Evolutionary conservation across 306 rosid species (phyloP).

Genomic region (barrel medic (Medicago truncatula)): DNA sequence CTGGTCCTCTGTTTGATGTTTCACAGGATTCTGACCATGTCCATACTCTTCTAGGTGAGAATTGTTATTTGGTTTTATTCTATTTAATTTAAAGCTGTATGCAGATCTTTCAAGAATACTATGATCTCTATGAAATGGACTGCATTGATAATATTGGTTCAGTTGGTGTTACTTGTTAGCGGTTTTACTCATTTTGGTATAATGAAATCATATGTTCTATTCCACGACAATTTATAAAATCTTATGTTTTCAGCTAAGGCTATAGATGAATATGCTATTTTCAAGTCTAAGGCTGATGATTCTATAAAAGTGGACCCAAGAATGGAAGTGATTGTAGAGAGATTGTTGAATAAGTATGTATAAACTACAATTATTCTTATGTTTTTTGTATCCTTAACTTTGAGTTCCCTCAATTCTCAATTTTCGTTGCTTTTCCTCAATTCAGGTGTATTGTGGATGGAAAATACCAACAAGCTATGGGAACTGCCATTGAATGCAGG

Average conservation of each 20-base stretch:
- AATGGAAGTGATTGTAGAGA: constrained; percentile 94
- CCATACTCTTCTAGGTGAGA: constrained; percentile 93
- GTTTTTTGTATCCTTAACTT: constrained; percentile 6
- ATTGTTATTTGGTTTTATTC: constrained; percentile 14
- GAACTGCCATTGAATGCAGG: constrained; percentile 95
- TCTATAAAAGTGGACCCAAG: constrained; percentile 86
- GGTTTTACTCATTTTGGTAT: constrained; percentile 22
- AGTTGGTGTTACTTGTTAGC: background rate
- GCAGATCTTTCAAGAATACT: too few relatives aligned
- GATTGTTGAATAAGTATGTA: constrained; percentile 93
- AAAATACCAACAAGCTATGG: constrained; percentile 97
- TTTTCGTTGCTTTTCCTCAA: constrained; percentile 30
- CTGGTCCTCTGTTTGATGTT: constrained; percentile 88
- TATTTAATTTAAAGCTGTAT: too few relatives aligned
- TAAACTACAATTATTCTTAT: constrained; percentile 7
- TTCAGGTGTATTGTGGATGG: constrained; percentile 92
- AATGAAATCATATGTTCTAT: too few relatives aligned
- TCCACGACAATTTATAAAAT: constrained; percentile 14
- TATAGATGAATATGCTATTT: too few relatives aligned
- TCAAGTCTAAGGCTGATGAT: too few relatives aligned
- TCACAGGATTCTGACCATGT: constrained; percentile 94
- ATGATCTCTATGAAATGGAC: background rate
- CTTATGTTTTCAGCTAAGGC: too few relatives aligned
- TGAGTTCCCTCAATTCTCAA: constrained; percentile 14
- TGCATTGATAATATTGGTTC: constrained; percentile 28